Evolutionary conservation across 805 yeast genomes (phyloP).

Genomic region (Zygotorulaspora florentina): DNA sequence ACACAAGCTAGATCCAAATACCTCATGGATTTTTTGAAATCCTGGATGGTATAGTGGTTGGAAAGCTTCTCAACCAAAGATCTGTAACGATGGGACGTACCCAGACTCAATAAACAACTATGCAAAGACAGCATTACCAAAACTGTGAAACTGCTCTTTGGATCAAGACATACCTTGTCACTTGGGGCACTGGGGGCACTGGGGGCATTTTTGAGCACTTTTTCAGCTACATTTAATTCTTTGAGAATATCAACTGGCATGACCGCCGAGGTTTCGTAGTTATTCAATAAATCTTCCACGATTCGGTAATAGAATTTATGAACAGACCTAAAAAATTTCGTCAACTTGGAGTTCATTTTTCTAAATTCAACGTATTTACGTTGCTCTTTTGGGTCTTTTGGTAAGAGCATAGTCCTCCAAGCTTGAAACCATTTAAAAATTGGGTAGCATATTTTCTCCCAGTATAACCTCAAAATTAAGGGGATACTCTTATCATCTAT

Average conservation of each 20-base stretch:
- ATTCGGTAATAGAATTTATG: conserved; percentile 46
- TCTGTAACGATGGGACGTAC: conserved; percentile 56
- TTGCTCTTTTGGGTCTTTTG: conserved; percentile 18
- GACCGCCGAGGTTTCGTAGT: conserved; percentile 12
- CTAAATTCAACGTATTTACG: conserved; percentile 49
- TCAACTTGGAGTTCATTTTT: conserved; percentile 49
- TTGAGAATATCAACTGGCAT: conserved; percentile 12
- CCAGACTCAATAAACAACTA: conserved; percentile 43
- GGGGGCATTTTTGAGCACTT: background rate
- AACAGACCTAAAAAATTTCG: conserved; percentile 46
- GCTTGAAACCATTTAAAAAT: conserved; percentile 53
- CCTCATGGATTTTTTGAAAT: conserved; percentile 42
- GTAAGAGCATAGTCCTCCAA: conserved; percentile 24
- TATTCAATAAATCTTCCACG: conserved; percentile 22
- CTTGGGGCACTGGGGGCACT: conserved; percentile 1
- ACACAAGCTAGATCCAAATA: conserved; percentile 51
- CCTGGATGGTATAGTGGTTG: conserved; percentile 36
- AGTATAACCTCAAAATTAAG: conserved; percentile 45
- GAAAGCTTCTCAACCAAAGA: conserved; percentile 44
- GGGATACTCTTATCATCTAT: conserved; percentile 17
- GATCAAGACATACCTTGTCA: conserved; percentile 3
- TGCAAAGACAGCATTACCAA: conserved; percentile 17
- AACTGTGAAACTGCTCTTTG: conserved; percentile 13
- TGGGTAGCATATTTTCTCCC: conserved; percentile 64
- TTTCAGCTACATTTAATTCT: conserved; percentile 9